phyloP scores from a whole-genome alignment of 192 early-diverging fungal species.

The Coemansia sp. region DNA sequence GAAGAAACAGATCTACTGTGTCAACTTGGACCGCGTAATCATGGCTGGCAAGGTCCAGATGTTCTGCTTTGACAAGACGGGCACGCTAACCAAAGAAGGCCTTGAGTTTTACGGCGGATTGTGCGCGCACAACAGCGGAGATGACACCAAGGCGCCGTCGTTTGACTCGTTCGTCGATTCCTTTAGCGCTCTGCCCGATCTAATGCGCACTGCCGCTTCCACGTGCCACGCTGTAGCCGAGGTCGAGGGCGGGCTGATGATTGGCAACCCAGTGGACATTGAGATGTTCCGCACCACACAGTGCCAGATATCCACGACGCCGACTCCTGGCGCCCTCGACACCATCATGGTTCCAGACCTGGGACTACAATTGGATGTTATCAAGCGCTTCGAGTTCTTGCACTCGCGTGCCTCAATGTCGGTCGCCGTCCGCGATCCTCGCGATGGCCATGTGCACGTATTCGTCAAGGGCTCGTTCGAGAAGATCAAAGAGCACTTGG shows the following conservation, averaged over 20 bases:
- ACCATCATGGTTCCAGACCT: constrained; percentile 38
- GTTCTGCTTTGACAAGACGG: constrained; percentile 66
- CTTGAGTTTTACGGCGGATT: constrained; percentile 57
- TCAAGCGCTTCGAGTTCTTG: constrained; percentile 74
- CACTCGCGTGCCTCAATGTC: constrained; percentile 72
- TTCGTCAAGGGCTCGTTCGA: constrained; percentile 65
- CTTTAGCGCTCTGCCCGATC: neutral
- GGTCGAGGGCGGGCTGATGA: constrained; percentile 20
- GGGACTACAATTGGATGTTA: constrained; percentile 25
- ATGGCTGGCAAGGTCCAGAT: constrained; percentile 64
- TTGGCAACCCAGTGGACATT: constrained; percentile 29
- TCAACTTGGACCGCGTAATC: constrained; percentile 61
- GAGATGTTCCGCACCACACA: constrained; percentile 25
- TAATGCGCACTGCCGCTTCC: constrained; percentile 19
- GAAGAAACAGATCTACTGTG: constrained; percentile 59
- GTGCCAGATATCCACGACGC: constrained; percentile 27
- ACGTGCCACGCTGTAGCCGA: constrained; percentile 58
- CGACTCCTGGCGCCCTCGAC: constrained; percentile 44
- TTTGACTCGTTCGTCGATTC: constrained; percentile 7
- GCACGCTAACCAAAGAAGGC: constrained; percentile 66
- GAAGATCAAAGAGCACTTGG: constrained; percentile 58
- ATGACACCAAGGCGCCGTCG: neutral
- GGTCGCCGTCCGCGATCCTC: constrained; percentile 60
- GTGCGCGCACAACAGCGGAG: neutral
- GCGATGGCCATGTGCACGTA: constrained; percentile 57